Percentiles rank a stretch among this genome's conserved stretches.
Conservation (phyloP, 2,329 filamentous ascomycete genomes). For the Graphilbum sp. region DNA sequence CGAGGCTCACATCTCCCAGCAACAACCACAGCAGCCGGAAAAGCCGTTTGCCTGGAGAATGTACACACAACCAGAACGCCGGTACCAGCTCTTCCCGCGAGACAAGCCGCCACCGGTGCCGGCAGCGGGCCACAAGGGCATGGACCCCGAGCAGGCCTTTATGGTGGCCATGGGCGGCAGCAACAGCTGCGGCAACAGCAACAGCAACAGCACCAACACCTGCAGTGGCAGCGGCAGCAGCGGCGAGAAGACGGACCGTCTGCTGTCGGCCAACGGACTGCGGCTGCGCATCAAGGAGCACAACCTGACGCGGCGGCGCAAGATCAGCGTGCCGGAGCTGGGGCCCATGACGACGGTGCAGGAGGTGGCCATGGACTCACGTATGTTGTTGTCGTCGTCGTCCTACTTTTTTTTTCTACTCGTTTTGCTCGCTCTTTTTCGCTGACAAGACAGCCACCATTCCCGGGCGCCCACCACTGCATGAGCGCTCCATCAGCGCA, state of each 20-base stretch:
- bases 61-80: slow-evolving; percentile 35
- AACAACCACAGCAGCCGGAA: slow-evolving; percentile 17
- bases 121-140: slow-evolving; percentile 23
- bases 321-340: slow-evolving; percentile 47
- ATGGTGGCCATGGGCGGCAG: slow-evolving; percentile 22
- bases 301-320: slow-evolving; percentile 39
- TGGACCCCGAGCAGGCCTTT: slow-evolving; percentile 34
- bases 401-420: too few species aligned
- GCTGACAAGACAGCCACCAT: slow-evolving; percentile 39
- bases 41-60: slow-evolving; percentile 42
- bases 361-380: slow-evolving; percentile 52
- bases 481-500: slow-evolving; percentile 49
- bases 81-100: slow-evolving; percentile 45
- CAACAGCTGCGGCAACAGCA: background rate
- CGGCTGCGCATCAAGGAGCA: slow-evolving; percentile 41
- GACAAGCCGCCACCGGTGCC: slow-evolving; percentile 28
- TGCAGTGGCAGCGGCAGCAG: too few species aligned
- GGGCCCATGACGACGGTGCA: slow-evolving; percentile 55
- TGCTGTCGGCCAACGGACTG: slow-evolving; percentile 13
- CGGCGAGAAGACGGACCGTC: background rate
- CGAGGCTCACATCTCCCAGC: background rate
- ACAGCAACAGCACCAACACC: background rate
- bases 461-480: slow-evolving; percentile 45
- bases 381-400: too few species aligned
- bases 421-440: too few species aligned